Evolutionary conservation across 345 rosid genomes (phyloP).

Genomic region (Gossypium sturtianum): DNA sequence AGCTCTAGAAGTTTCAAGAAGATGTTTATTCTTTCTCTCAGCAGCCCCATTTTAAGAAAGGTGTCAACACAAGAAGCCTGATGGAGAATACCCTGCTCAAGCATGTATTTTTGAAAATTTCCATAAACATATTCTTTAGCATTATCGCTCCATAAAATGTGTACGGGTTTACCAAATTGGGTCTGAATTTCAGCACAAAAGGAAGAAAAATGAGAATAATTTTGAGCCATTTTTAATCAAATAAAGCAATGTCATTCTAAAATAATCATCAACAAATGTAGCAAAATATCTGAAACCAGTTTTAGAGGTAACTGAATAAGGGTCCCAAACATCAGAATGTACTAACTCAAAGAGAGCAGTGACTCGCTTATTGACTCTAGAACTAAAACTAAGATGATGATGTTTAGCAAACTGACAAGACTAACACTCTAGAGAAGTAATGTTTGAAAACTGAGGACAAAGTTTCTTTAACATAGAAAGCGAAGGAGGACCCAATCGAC

Average conservation of each 20-base stretch:
- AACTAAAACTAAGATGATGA: background rate
- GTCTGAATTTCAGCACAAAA: background rate
- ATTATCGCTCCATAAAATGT: background rate
- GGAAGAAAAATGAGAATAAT: too few species aligned
- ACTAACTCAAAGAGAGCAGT: background rate
- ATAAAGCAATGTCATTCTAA: background rate
- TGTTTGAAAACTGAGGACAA: background rate
- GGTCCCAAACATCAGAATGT: background rate
- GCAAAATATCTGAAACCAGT: background rate
- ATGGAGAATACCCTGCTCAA: background rate
- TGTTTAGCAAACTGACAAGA: background rate
- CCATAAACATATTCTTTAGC: background rate
- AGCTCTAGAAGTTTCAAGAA: background rate
- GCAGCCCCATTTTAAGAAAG: background rate
- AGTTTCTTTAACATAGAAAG: background rate
- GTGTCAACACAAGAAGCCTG: background rate
- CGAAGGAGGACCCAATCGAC: too few species aligned
- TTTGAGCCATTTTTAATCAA: too few species aligned
- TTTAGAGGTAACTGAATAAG: background rate
- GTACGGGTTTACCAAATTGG: background rate
- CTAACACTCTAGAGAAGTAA: background rate
- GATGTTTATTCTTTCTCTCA: background rate
- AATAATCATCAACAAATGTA: background rate
- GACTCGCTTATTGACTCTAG: background rate
- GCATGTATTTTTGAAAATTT: too few species aligned